Evolutionary conservation across 140 eudicot species (phyloP), one percentile per base, ranked within the genome.

Genomic region (Flaveria floridana): DNA sequence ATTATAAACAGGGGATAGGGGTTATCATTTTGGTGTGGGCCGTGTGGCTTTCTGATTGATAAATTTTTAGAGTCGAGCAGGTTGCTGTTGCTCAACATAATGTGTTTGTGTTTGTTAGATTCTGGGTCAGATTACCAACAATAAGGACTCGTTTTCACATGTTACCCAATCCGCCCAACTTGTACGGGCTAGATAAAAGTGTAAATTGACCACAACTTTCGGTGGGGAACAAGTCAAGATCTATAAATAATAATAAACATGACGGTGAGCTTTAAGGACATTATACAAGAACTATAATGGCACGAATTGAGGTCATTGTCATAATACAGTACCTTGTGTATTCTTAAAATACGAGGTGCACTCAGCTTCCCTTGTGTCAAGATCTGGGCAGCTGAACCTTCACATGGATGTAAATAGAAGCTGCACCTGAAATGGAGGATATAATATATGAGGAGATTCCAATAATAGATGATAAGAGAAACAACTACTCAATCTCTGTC

Each of bases 331-430:
- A 92, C 98, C 84, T 92, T 92, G 56, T 92, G 98, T 79, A 92
- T 86, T 84, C 93, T 86, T 83, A 92, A 74, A 74, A 92, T 92
- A 15, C 98, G 96, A 46, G 98, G 96, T 1, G 98, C 98, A 71
- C 95, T 92, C 69, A 92, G 84, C 75, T 92, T 92, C 67, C 96
- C 96, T 80, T 87, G 98, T 12, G 96, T 89, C 41, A 81, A 87
- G 81, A 92, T 89, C 85, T 92, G 98, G 68, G 86, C 84, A 62
- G 96, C 68, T 64, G 96, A 87, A 66, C 98, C 98, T 86, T 92
- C 98, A 80, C 81, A 87, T 81, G 98, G 92, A 53, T 87, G 95
- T 73, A 92, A 79, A 75, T 79, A 89, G 76, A 92, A 92, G 80
- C 98, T 89, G 81, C 98, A 92, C 83, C 98, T 92, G 73, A 70